Evolutionary conservation across 2,329 filamentous ascomycete species (phyloP).

Genomic region (Fusarium pseudograminearum): DNA sequence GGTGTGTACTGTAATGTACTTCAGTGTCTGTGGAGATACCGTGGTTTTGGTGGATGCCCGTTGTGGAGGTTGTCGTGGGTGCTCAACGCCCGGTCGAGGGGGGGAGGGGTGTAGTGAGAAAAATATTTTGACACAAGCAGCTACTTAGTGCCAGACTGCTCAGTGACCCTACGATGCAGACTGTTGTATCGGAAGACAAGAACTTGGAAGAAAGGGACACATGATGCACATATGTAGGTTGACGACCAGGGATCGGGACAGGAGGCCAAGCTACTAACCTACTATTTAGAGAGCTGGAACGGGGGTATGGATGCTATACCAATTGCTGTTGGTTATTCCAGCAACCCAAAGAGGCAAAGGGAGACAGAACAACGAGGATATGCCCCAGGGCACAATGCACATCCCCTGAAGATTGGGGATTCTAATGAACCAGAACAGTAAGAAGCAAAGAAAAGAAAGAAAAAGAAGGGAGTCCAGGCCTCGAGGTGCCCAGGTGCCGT

Average conservation of each 20-base stretch:
- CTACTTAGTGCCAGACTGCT: conserved; percentile 43
- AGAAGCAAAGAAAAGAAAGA: no score
- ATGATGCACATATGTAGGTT: conserved; percentile 40
- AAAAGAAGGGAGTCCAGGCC: conserved; percentile 1
- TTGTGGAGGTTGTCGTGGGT: conserved; percentile 37
- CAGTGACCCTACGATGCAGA: conserved; percentile 40
- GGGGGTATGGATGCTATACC: conserved; percentile 1
- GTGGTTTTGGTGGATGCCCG: conserved; percentile 32
- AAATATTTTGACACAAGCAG: conserved; percentile 30
- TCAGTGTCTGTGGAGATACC: conserved; percentile 41
- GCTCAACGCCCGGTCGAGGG: conserved; percentile 28
- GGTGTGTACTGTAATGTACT: conserved; percentile 28
- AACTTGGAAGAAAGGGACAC: conserved; percentile 40
- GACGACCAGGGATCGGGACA: conserved; percentile 29
- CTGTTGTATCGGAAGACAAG: conserved; percentile 30
- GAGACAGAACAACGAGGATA: neutral
- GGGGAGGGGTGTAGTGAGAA: conserved; percentile 40
- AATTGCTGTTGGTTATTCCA: conserved; percentile 23
- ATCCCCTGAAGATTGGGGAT: conserved; percentile 1
- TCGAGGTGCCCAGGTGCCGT: conserved; percentile 8
- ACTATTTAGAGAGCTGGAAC: conserved; percentile 6
- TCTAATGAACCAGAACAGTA: neutral
- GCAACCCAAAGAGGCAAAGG: conserved; percentile 7
- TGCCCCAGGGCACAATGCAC: conserved; percentile 8
- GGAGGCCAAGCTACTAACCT: conserved; percentile 10